Evolutionary conservation across 257 asterid species (phyloP), one percentile per base, ranked within the genome.

Genomic region (Galeopsis tetrahit): DNA sequence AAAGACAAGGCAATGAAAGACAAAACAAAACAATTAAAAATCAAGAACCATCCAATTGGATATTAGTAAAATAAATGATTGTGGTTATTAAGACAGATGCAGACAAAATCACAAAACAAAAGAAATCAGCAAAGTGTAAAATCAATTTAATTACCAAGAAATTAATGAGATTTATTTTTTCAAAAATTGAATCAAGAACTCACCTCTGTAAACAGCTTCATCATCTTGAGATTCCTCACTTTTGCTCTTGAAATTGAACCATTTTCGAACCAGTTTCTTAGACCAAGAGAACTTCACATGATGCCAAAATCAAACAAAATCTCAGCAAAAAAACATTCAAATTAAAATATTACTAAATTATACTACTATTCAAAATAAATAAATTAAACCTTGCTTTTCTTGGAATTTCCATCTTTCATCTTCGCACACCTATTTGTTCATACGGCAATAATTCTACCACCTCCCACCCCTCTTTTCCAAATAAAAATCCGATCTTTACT

Each of bases 261-360:
- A 89, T 73, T 85, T 94, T 64, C 92, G 82, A 61, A 95, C 80
- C 82, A 94, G 82, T 80, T 76, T 92, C 88, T 85, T 92, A 13
- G 99, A 80, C 99, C 99, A 95, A 14, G 99, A 95, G 79, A 95
- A 89, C 99, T 95, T 72, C 85, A 86, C 53, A 66, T 59, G 38
- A 73, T 9, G 14, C 66, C 76, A 78, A 78, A 80, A 68, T 33
- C 53, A 76, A 79, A 74, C 61, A 51, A 73, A 76, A 39, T 46
- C 62, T 88, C 86, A 88, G 87, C 79, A 66, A 43, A 28, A 52
- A 28, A 52, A 53, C 52, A 55, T 55, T 34, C 40, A 2, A 48
- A 68, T n/a, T 15, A 5, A 73, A 65, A 33, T 15, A 28, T 10
- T 52, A 59, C 73, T n/a, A n/a, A n/a, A n/a, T n/a, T n/a, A n/a